Conservation (phyloP, 345 rosid species). For the Erodium maritimum region DNA sequence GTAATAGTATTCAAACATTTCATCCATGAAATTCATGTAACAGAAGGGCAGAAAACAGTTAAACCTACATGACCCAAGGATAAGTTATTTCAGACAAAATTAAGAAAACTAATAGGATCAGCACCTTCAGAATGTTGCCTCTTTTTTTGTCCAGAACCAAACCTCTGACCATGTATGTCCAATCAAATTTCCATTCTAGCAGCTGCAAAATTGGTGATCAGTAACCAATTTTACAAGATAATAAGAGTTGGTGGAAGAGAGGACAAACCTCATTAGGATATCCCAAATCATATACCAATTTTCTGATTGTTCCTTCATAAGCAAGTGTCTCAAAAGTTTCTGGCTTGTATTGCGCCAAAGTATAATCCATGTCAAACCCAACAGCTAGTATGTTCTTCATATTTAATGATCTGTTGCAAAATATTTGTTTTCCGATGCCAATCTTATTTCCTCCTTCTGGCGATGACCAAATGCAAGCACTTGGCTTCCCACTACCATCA, state of each 20-base stretch:
- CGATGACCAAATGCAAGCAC: slow-evolving; percentile 44
- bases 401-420: slow-evolving; percentile 90
- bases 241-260: background rate
- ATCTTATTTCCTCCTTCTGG: slow-evolving; percentile 47
- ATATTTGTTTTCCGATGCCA: slow-evolving; percentile 62
- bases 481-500: slow-evolving; percentile 32
- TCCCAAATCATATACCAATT: slow-evolving; percentile 81
- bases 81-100: background rate
- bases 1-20: slow-evolving; percentile 6
- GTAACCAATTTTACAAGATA: background rate
- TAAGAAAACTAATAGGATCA: slow-evolving; percentile 3
- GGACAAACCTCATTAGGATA: slow-evolving; percentile 77
- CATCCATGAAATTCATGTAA: background rate
- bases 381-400: slow-evolving; percentile 88
- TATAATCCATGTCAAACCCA: slow-evolving; percentile 99
- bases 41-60: background rate
- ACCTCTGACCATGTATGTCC: slow-evolving; percentile 96
- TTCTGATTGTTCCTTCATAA: slow-evolving; percentile 74
- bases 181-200: slow-evolving; percentile 74
- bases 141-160: slow-evolving; percentile 92
- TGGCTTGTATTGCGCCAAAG: slow-evolving; percentile 90
- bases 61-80: slow-evolving; percentile 1
- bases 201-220: slow-evolving; percentile 34
- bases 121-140: slow-evolving; percentile 90
- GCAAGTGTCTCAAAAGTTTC: slow-evolving; percentile 96